Evolutionary conservation across 1,284 basidiomycete species (phyloP).

Genomic region (Rhodotorula sp.): DNA sequence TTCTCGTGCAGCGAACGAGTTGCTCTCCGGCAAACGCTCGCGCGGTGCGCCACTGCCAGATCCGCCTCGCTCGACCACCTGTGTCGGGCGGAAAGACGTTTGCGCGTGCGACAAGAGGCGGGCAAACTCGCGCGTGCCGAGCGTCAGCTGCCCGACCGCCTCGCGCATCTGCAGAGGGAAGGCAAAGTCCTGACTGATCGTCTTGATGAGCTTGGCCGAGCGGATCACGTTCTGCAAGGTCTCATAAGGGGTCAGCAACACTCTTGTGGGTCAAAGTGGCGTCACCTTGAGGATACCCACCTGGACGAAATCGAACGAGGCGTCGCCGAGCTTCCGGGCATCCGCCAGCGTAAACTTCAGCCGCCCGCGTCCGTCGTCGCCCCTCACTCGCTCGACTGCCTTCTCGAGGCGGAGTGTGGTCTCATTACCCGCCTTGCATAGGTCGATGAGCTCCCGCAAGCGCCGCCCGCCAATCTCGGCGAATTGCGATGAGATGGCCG

Average conservation of each 20-base stretch:
- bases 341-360: conserved; percentile 33
- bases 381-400: conserved; percentile 32
- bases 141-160: conserved; percentile 50
- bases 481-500: conserved; percentile 20
- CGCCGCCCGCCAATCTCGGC: conserved; percentile 23
- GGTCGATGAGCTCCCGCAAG: conserved; percentile 30
- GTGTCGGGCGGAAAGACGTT: conserved; percentile 25
- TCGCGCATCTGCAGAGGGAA: conserved; percentile 44
- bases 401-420: conserved; percentile 26
- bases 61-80: background rate
- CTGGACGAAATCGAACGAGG: conserved; percentile 45
- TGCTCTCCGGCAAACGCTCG: too few species aligned
- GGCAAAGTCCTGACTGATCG: conserved; percentile 48
- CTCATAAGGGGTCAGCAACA: conserved; percentile 41
- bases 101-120: conserved; percentile 22
- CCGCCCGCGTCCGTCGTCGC: conserved; percentile 40
- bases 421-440: conserved; percentile 36
- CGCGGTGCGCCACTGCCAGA: background rate
- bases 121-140: conserved; percentile 53
- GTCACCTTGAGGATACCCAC: too few species aligned
- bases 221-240: conserved; percentile 51
- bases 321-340: conserved; percentile 39
- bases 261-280: conserved; percentile 42
- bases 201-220: conserved; percentile 51
- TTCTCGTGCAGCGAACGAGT: too few species aligned